A percentile compares a stretch with the other conserved stretches of the same genome.
These are phyloP conservation scores for Candida gorgasii DNA, from an alignment of 805 yeast genomes.

Conservation along the genomic window DNA sequence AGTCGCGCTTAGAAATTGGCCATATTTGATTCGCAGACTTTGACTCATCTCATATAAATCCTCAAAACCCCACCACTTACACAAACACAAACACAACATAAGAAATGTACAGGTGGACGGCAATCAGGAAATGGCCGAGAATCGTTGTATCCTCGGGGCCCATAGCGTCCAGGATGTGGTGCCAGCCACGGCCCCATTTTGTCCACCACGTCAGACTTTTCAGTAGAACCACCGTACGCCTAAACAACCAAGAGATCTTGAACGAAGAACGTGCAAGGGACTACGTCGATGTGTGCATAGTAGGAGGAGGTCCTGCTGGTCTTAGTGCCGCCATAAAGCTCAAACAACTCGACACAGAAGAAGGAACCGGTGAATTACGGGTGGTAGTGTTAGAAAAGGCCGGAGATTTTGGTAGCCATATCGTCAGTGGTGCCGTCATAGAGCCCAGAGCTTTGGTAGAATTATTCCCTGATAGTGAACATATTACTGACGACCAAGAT, in stretches of 20 bases:
- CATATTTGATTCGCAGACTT: slow-evolving; percentile 7
- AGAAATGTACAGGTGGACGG: slow-evolving; percentile 2
- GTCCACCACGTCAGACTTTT: background rate
- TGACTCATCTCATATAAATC: slow-evolving; percentile 3
- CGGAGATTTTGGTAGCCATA: slow-evolving; percentile 90
- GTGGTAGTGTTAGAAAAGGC: slow-evolving; percentile 92
- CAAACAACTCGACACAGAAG: slow-evolving; percentile 76
- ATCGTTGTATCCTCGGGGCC: too few species aligned
- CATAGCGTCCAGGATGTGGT: background rate
- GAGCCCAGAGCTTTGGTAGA: slow-evolving; percentile 90
- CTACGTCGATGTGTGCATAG: slow-evolving; percentile 89
- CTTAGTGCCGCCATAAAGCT: slow-evolving; percentile 87
- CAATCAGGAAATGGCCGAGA: background rate
- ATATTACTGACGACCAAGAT: slow-evolving; percentile 50
- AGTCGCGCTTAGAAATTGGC: slow-evolving; percentile 2
- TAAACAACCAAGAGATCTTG: slow-evolving; percentile 18
- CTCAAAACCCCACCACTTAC: background rate
- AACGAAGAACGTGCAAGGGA: slow-evolving; percentile 76
- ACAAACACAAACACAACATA: background rate
- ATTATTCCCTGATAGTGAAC: slow-evolving; percentile 69
- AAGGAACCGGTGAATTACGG: slow-evolving; percentile 66
- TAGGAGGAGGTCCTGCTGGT: slow-evolving; percentile 99
- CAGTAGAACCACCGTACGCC: background rate
- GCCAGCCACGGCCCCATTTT: too few species aligned
- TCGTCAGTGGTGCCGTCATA: slow-evolving; percentile 88